A percentile compares a stretch with the other conserved stretches of the same genome.
These are phyloP conservation scores for Anisodus acutangulus DNA, from an alignment of 257 asterid genomes.

Conservation along the genomic window DNA sequence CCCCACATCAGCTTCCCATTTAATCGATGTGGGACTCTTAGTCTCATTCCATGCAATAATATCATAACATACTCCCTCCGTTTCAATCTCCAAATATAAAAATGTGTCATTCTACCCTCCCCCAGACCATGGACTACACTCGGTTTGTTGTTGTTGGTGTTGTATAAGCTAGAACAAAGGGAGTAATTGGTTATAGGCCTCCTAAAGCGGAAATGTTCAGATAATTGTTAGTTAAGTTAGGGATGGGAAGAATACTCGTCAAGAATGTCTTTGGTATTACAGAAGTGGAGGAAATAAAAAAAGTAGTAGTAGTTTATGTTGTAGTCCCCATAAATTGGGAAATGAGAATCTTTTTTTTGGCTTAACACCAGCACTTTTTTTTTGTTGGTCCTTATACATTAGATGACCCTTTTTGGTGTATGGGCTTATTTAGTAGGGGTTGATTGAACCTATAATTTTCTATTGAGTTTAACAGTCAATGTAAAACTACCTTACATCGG, in stretches of 20 bases:
- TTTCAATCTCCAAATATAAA: no score
- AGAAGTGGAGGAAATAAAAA: not conserved
- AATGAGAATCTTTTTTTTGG: not conserved
- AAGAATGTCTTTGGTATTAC: not conserved
- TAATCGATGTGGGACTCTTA: no score
- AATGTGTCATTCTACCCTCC: no score
- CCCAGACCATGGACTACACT: no score
- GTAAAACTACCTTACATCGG: not conserved
- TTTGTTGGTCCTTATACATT: not conserved
- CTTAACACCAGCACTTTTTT: not conserved
- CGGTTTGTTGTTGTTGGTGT: no score
- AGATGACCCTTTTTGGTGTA: not conserved
- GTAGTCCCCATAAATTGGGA: not conserved
- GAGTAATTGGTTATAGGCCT: not conserved
- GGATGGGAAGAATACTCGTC: not conserved
- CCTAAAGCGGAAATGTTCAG: not conserved
- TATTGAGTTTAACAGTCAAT: not conserved
- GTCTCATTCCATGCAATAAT: no score
- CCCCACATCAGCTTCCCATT: no score
- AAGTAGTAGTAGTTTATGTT: not conserved
- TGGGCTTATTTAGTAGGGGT: not conserved
- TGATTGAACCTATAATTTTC: conserved; percentile 5
- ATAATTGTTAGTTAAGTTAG: not conserved
- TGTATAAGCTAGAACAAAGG: no score
- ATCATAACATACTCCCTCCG: no score